Conservation (phyloP, 1,139 yeast species). For the Kodamaea alishanica region DNA sequence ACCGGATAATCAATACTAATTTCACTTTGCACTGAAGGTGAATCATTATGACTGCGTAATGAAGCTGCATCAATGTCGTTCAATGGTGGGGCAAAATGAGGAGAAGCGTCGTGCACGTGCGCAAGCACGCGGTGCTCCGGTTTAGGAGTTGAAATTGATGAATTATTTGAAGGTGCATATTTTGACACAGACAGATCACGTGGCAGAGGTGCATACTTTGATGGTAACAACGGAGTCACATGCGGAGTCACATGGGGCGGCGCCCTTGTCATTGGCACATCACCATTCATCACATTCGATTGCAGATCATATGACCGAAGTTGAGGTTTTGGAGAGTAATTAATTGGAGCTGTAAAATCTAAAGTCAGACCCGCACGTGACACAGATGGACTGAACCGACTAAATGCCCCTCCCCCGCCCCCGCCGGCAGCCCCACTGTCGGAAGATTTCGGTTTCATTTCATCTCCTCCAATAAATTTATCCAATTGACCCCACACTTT, state of each 20-base stretch:
- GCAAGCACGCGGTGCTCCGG: too few relatives aligned
- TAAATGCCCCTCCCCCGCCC: too few relatives aligned
- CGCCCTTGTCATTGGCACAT: too few relatives aligned
- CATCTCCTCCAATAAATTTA: slow-evolving; percentile 91
- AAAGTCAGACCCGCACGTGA: slow-evolving; percentile 51
- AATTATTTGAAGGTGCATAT: slow-evolving; percentile 28
- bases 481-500: slow-evolving; percentile 86
- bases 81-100: too few relatives aligned
- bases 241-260: too few relatives aligned
- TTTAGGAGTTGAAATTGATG: slow-evolving; percentile 20
- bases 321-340: not conserved
- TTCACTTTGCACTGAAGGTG: slow-evolving; percentile 34
- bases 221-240: too few relatives aligned
- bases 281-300: too few relatives aligned
- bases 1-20: slow-evolving; percentile 33
- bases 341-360: slow-evolving; percentile 31
- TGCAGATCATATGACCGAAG: too few relatives aligned
- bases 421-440: slow-evolving; percentile 58
- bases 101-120: too few relatives aligned
- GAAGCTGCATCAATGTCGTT: too few relatives aligned
- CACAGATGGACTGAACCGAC: slow-evolving; percentile 65
- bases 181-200: slow-evolving; percentile 13
- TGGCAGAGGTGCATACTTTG: not conserved
- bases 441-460: slow-evolving; percentile 31
- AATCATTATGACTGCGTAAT: slow-evolving; percentile 20